These are phyloP conservation scores for Hypoxylon sp. DNA, from an alignment of 2,329 filamentous ascomycete species.

Conservation along the genomic window DNA sequence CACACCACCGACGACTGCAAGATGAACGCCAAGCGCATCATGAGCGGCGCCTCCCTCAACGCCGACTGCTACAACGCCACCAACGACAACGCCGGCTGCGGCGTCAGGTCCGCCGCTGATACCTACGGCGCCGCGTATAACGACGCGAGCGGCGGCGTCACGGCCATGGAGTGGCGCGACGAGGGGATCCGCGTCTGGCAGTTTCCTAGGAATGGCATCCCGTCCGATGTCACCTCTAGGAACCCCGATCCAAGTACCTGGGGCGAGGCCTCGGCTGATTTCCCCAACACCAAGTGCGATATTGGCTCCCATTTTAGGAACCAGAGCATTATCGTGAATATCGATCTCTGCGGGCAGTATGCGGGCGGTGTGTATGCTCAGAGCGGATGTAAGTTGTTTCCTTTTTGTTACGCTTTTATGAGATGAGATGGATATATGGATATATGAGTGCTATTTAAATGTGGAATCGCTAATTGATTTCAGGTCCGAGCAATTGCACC, in stretches of 20 bases:
- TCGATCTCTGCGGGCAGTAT: conserved; percentile 73
- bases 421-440: neutral
- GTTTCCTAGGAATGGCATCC: conserved; percentile 65
- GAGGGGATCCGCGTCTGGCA: conserved; percentile 76
- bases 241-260: conserved; percentile 73
- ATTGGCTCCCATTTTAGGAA: conserved; percentile 73
- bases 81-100: conserved; percentile 70
- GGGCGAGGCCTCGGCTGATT: conserved; percentile 74
- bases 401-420: neutral
- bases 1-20: conserved; percentile 69
- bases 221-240: conserved; percentile 65
- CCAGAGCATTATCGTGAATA: conserved; percentile 76
- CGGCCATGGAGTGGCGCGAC: conserved; percentile 72
- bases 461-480: conserved; percentile 40
- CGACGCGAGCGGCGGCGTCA: conserved; percentile 67
- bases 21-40: conserved; percentile 68
- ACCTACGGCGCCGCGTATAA: conserved; percentile 70
- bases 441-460: neutral
- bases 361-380: conserved; percentile 63
- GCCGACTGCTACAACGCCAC: conserved; percentile 66
- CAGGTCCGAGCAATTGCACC: conserved; percentile 69
- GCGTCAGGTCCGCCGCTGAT: conserved; percentile 60
- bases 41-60: conserved; percentile 62
- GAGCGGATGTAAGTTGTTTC: conserved; percentile 60
- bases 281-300: conserved; percentile 74